phyloP scores from a whole-genome alignment of 2,329 filamentous ascomycete genomes.

The Salinomyces thailandicus region DNA sequence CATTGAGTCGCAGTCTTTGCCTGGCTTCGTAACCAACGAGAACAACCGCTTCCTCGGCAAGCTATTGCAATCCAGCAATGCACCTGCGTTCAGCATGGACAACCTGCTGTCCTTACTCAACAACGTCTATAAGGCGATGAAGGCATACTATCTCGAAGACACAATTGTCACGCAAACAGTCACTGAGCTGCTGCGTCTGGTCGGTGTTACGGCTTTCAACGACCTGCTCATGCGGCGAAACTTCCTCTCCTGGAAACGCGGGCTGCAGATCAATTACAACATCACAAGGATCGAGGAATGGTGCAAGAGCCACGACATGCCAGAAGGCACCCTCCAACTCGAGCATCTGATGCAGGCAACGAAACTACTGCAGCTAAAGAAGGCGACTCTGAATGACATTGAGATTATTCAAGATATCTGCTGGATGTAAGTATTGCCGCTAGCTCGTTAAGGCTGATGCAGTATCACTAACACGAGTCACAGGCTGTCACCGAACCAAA shows the following conservation, averaged over 20 bases:
- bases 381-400: conserved; percentile 96
- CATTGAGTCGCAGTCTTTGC: conserved; percentile 95
- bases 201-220: conserved; percentile 97
- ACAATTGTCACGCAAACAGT: conserved; percentile 92
- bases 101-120: conserved; percentile 91
- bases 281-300: conserved; percentile 98
- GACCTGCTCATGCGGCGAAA: conserved; percentile 95
- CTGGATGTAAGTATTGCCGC: conserved; percentile 71
- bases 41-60: conserved; percentile 97
- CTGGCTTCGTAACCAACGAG: conserved; percentile 97
- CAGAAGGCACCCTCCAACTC: conserved; percentile 89
- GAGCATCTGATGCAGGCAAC: conserved; percentile 99
- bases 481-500: conserved; percentile 95
- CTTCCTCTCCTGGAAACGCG: conserved; percentile 98
- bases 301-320: conserved; percentile 99
- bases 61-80: conserved; percentile 78
- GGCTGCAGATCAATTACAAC: conserved; percentile 99
- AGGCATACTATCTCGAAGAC: conserved; percentile 94
- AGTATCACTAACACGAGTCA: conserved; percentile 5
- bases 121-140: conserved; percentile 97
- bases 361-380: conserved; percentile 95
- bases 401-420: conserved; percentile 99
- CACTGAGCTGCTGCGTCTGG: conserved; percentile 82
- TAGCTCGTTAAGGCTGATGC: not conserved
- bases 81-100: conserved; percentile 98